Percentiles rank a stretch among this genome's conserved stretches.
These are phyloP conservation scores for Cercis canadensis DNA, from an alignment of 306 rosid genomes.

Conservation along the genomic window DNA sequence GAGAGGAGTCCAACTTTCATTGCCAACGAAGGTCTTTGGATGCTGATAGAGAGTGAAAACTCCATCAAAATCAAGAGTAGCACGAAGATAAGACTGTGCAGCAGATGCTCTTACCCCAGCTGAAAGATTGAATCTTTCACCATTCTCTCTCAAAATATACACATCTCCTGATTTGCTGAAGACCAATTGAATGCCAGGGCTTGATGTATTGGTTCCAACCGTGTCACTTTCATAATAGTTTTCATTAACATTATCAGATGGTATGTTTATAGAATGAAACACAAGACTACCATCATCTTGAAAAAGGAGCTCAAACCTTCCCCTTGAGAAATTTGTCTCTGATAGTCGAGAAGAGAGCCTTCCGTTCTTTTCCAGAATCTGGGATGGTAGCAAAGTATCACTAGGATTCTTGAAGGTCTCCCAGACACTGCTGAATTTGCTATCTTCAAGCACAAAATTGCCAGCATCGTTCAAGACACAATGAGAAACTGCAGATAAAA, in stretches of 20 bases:
- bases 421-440: constrained; percentile 32
- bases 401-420: constrained; percentile 50
- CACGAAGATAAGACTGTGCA: constrained; percentile 39
- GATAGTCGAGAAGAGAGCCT: constrained; percentile 44
- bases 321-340: constrained; percentile 40
- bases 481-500: background rate
- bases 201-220: background rate
- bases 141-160: constrained; percentile 35
- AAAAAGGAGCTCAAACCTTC: constrained; percentile 49
- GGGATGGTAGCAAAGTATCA: constrained; percentile 59
- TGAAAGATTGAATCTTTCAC: constrained; percentile 3
- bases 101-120: background rate
- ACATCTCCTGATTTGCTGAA: constrained; percentile 42
- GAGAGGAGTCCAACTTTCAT: constrained; percentile 34
- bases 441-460: constrained; percentile 51
- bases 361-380: constrained; percentile 31
- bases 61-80: constrained; percentile 56
- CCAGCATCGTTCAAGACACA: constrained; percentile 49
- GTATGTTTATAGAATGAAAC: constrained; percentile 44
- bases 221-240: constrained; percentile 38
- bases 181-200: constrained; percentile 43
- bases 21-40: constrained; percentile 30
- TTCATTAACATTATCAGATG: constrained; percentile 27
- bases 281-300: constrained; percentile 46
- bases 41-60: constrained; percentile 37